Evolutionary conservation across 495 filamentous ascomycete genomes (phyloP), one percentile per base, ranked within the genome.

Genomic region (Penicillium riverlandense): DNA sequence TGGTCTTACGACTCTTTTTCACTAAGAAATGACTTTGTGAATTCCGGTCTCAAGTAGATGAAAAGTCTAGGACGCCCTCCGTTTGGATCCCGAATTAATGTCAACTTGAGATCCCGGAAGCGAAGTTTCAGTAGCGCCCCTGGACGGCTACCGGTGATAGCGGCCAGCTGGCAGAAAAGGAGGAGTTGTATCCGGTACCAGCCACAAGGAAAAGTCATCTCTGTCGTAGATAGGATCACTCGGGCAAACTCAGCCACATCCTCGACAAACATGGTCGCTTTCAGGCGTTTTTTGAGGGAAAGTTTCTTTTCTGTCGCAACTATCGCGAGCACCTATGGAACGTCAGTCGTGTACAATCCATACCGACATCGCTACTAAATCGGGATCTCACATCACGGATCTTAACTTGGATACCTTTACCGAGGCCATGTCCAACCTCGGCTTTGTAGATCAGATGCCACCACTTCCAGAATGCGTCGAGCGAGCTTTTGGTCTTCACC

Each of bases 401-500:
- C 35, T 64, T 57, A 14, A 61, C 40, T 10, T 40, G 37, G 16
- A 35, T 48, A 43, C 61, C 53, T 49, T 61, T 64, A 36, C 51
- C 52, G 1, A 59, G 51, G 35, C 39, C 36, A 30, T 53, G 32
- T 41, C 50, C 47, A 35, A 53, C 41, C 39, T 51, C 46, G 11
- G 43, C 45, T 47, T 61, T 58, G 7, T 55, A 53, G 27, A 64
- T 44, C 8, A 67, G 54, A 44, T 55, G 45, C 53, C 50, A 69
- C 52, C 50, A 60, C 44, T 70, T 70, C 63, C 43, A 70, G 40
- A 66, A 70, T 45, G 42, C 47, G 41, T 65, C 53, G 35, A 70
- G 47, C 15, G 52, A 55, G 52, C 54, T 65, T 44, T 62, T 61
- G 34, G 40, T 50, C 44, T 57, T 56, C 16, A 67, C 58, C 15